These are phyloP conservation scores for Schwanniomyces vanrijiae DNA, from an alignment of 805 yeast species.

Conservation along the genomic window DNA sequence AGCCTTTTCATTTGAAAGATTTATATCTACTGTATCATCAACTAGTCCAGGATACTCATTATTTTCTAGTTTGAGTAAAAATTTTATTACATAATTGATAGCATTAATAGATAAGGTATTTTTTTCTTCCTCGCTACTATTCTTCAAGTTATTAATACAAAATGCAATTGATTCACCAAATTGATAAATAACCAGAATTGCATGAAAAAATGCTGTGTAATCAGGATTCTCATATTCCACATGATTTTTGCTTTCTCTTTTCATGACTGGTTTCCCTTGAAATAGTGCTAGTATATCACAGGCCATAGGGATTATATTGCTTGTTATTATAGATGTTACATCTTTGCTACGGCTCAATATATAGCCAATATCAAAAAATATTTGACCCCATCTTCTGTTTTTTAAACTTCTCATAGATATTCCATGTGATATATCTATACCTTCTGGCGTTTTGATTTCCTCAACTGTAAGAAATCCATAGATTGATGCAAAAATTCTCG, in stretches of 20 bases:
- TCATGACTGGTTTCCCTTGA: conserved; percentile 75
- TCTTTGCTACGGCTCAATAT: conserved; percentile 68
- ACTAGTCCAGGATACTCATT: conserved; percentile 25
- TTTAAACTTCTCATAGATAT: conserved; percentile 50
- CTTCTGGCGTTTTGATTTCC: conserved; percentile 44
- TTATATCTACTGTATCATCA: conserved; percentile 28
- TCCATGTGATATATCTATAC: conserved; percentile 36
- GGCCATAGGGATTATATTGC: conserved; percentile 53
- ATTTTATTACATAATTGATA: conserved; percentile 27
- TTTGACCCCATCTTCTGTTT: conserved; percentile 74
- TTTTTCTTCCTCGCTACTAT: conserved; percentile 9
- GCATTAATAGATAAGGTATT: conserved; percentile 22
- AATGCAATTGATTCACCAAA: conserved; percentile 56
- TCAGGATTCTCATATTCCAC: conserved; percentile 90
- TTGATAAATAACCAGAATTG: conserved; percentile 65
- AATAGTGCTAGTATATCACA: conserved; percentile 67
- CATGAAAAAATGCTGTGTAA: conserved; percentile 70
- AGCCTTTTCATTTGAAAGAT: conserved; percentile 11
- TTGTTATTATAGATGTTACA: conserved; percentile 45
- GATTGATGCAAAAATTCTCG: conserved; percentile 60
- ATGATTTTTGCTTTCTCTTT: conserved; percentile 75
- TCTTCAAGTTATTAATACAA: conserved; percentile 31
- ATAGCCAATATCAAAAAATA: conserved; percentile 77
- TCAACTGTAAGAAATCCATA: conserved; percentile 62
- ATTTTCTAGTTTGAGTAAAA: conserved; percentile 30